Evolutionary conservation across 2,329 filamentous ascomycete genomes (phyloP), one percentile per base, ranked within the genome.

Genomic region (Aspergillus aculeatinus): DNA sequence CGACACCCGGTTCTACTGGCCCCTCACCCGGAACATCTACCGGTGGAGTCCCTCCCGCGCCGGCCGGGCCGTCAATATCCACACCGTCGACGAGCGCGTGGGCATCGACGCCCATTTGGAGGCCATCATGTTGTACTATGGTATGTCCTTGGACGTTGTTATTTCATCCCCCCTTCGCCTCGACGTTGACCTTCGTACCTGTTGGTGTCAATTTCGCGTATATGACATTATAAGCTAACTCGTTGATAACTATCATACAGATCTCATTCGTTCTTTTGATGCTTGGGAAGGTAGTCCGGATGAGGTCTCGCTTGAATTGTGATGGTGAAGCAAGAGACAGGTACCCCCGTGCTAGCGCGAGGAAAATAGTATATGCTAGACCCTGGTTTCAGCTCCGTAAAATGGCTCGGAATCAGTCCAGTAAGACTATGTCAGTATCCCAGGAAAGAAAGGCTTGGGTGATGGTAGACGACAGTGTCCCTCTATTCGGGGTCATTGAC

Each of bases 1-100:
- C 0, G 82, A 84, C 59, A 84, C 82, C 1, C 69, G 77, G 3
- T 82, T 82, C 63, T 84, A 83, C 64, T 84, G 81, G 82, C 70
- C 75, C 44, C 62, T 83, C 61, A 80, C 80, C n/a, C 75, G 77
- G 61, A 80, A 83, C 56, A 83, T 84, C 9, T 84, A 82, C 64
- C 73, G 82, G 1, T 84, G 82, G 67, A 80, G 76, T 14, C 81
- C 81, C 2, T 77, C 79, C 1, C 79, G 80, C 57, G 76, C 77
- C 25, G 76, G 74, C 0, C 77, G 77, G 0, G 55, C 78, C 39
- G 65, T 77, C 9, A 81, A 81, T 56, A 80, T 80, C 7, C 81
- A 83, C 65, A 83, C 81, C 0, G 79, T 83, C 1, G 79, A 84
- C 65, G 82, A 84, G 71, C 76, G 73, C 25, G 70, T 83, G 31